These are phyloP conservation scores for Mycena latifolia DNA, from an alignment of 768 basidiomycete species.

Conservation along the genomic window DNA sequence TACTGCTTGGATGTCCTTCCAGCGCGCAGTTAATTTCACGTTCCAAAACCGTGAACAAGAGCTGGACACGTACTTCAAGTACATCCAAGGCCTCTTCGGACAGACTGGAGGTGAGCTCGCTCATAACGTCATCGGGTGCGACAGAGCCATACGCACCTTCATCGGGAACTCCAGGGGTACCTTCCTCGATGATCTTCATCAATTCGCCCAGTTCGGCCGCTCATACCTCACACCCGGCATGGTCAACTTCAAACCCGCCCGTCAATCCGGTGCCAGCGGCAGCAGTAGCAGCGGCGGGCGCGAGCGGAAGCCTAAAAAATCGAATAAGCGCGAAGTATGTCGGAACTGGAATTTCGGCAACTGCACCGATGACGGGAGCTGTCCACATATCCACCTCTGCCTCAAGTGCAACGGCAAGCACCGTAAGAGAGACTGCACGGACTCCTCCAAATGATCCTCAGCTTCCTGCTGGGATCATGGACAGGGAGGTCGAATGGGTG, in stretches of 20 bases:
- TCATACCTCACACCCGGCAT: neutral
- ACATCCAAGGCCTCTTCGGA: constrained; percentile 12
- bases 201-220: neutral
- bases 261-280: neutral
- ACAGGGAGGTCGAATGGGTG: neutral
- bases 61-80: neutral
- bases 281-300: no score
- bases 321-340: neutral
- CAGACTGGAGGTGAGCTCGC: neutral
- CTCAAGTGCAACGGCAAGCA: constrained; percentile 5
- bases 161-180: neutral
- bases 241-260: constrained; percentile 2
- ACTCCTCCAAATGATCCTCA: constrained; percentile 8
- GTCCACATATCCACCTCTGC: constrained; percentile 3
- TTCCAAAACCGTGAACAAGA: neutral
- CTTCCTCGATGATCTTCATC: neutral
- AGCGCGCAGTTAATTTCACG: neutral
- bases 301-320: no score
- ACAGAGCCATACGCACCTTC: neutral
- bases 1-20: neutral
- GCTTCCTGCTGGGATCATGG: constrained; percentile 11
- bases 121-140: constrained; percentile 8
- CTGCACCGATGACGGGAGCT: neutral
- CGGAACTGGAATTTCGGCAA: constrained; percentile 9
- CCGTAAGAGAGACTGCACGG: neutral